Percentiles rank a stretch among this genome's conserved stretches.
phyloP scores from a whole-genome alignment of 163 green algal genomes.

The Coccomyxa subellipsoidea region DNA sequence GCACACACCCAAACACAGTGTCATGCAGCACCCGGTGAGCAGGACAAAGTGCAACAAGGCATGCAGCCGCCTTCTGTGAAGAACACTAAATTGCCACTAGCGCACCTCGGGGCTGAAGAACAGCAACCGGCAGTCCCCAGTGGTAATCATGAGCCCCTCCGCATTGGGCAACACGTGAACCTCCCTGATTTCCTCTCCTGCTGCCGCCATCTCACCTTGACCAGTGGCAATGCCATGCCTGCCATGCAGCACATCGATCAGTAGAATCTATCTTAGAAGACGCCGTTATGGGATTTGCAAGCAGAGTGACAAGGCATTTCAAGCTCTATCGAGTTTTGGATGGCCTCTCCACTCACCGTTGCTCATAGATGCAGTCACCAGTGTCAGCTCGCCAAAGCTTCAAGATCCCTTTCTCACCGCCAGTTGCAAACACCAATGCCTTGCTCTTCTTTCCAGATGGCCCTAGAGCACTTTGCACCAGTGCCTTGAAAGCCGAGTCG shows the following conservation, averaged over 20 bases:
- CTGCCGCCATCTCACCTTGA: neutral
- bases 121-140: conserved; percentile 76
- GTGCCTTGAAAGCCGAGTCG: neutral
- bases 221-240: neutral
- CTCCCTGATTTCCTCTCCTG: conserved; percentile 42
- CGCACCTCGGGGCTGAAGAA: conserved; percentile 45
- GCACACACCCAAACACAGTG: neutral
- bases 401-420: conserved; percentile 64
- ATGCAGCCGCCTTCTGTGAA: no score
- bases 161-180: conserved; percentile 44
- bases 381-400: conserved; percentile 57
- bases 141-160: conserved; percentile 61
- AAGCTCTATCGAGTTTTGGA: no score
- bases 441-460: conserved; percentile 21
- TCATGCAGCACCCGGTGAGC: no score
- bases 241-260: neutral
- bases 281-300: no score
- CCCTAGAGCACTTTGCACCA: neutral
- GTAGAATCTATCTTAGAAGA: no score
- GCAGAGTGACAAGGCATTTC: no score
- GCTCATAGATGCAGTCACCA: conserved; percentile 32
- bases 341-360: neutral
- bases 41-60: no score
- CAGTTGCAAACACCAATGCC: conserved; percentile 67
- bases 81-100: no score